Evolutionary conservation across 495 filamentous ascomycete genomes (phyloP).

Genomic region (Penicillium waksmanii): DNA sequence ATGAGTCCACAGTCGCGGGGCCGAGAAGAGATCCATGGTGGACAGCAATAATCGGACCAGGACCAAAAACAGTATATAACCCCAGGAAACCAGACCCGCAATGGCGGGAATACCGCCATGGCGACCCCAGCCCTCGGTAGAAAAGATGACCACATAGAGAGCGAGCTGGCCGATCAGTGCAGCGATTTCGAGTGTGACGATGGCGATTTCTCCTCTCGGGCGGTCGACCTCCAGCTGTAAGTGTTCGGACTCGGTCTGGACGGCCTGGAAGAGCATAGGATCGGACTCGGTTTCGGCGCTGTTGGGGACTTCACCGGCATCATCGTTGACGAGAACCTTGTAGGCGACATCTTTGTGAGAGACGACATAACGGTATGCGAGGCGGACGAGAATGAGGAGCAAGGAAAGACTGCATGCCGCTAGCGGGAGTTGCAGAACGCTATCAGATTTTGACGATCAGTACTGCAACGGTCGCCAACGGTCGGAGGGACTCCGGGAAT

Average conservation of each 20-base stretch:
- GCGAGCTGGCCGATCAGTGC: slow-evolving; percentile 72
- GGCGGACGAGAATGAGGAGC: slow-evolving; percentile 59
- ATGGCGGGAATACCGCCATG: slow-evolving; percentile 63
- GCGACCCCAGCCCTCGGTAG: slow-evolving; percentile 56
- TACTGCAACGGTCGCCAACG: slow-evolving; percentile 13
- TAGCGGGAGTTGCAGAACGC: slow-evolving; percentile 86
- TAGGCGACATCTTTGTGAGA: slow-evolving; percentile 41
- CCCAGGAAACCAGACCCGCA: slow-evolving; percentile 71
- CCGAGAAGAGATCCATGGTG: slow-evolving; percentile 60
- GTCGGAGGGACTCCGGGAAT: slow-evolving; percentile 7
- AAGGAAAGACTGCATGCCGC: slow-evolving; percentile 70
- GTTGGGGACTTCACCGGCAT: slow-evolving; percentile 52
- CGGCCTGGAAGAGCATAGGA: slow-evolving; percentile 64
- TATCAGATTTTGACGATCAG: slow-evolving; percentile 43
- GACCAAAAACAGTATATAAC: slow-evolving; percentile 78
- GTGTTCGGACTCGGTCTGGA: slow-evolving; percentile 65
- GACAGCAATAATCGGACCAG: slow-evolving; percentile 73
- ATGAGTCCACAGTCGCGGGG: slow-evolving; percentile 88
- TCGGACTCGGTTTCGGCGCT: slow-evolving; percentile 65
- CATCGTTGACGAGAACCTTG: slow-evolving; percentile 40
- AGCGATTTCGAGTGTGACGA: slow-evolving; percentile 73
- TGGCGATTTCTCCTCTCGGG: slow-evolving; percentile 70
- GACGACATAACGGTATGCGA: slow-evolving; percentile 54
- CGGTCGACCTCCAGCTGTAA: slow-evolving; percentile 74
- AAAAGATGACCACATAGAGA: slow-evolving; percentile 64